A percentile compares a stretch with the other conserved stretches of the same genome.
phyloP scores from a whole-genome alignment of 1,284 basidiomycete species.

The Papiliotrema flavescens region DNA sequence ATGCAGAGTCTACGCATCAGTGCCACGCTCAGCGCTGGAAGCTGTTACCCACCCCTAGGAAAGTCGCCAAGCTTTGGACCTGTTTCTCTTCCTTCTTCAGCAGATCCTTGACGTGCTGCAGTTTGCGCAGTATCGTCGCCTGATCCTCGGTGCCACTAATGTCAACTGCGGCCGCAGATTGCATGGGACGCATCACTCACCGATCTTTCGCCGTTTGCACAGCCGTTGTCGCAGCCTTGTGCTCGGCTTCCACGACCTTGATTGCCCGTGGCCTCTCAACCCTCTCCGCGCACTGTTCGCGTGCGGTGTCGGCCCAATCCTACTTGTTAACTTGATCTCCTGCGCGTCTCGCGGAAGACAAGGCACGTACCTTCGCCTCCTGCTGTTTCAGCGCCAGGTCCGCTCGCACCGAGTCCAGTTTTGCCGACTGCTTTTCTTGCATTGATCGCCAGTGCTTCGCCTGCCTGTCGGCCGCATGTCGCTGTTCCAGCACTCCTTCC shows the following conservation, averaged over 20 bases:
- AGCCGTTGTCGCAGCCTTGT: not conserved
- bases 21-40: too few species aligned
- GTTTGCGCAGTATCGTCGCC: too few species aligned
- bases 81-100: not conserved
- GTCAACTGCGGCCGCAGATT: too few species aligned
- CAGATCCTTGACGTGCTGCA: too few species aligned
- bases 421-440: too few species aligned
- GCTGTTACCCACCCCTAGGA: not conserved
- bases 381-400: too few species aligned
- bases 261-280: not conserved
- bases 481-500: too few species aligned
- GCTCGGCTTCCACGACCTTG: not conserved
- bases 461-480: too few species aligned
- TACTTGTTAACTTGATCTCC: not conserved
- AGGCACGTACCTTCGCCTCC: too few species aligned
- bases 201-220: not conserved
- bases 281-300: not conserved
- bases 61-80: not conserved
- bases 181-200: not conserved
- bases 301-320: not conserved
- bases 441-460: too few species aligned
- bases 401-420: too few species aligned
- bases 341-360: not conserved
- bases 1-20: constrained; percentile 4
- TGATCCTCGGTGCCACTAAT: too few species aligned